Evolutionary conservation across 257 asterid species (phyloP).

Genomic region (Penstemon barbatus): DNA sequence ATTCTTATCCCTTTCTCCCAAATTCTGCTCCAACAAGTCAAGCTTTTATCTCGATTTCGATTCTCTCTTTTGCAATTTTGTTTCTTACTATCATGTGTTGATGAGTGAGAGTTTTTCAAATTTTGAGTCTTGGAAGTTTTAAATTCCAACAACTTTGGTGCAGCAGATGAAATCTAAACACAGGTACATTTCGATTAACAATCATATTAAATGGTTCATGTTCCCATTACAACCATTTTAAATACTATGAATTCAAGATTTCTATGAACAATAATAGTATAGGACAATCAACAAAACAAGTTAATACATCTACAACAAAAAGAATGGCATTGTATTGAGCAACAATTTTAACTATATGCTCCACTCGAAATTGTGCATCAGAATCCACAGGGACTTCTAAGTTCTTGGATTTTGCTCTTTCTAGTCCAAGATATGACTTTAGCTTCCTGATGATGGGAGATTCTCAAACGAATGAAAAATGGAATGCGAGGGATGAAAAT

Average conservation of each 20-base stretch:
- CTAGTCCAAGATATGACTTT: background rate
- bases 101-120: slow-evolving; percentile 23
- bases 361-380: slow-evolving; percentile 18
- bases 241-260: slow-evolving; percentile 20
- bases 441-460: background rate
- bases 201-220: slow-evolving; percentile 25
- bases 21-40: slow-evolving; percentile 48
- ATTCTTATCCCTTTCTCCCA: slow-evolving; percentile 78
- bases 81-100: slow-evolving; percentile 37
- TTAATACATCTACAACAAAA: slow-evolving; percentile 20
- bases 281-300: slow-evolving; percentile 20
- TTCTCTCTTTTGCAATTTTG: slow-evolving; percentile 34
- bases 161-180: slow-evolving; percentile 19
- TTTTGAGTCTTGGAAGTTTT: slow-evolving; percentile 34
- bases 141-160: slow-evolving; percentile 23
- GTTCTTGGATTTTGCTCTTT: slow-evolving; percentile 16
- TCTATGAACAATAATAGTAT: slow-evolving; percentile 29
- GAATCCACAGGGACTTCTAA: background rate
- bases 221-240: slow-evolving; percentile 28
- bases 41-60: slow-evolving; percentile 28
- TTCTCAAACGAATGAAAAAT: slow-evolving; percentile 23
- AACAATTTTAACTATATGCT: slow-evolving; percentile 20
- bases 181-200: slow-evolving; percentile 19
- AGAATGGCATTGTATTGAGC: slow-evolving; percentile 14
- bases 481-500: slow-evolving; percentile 28